Evolutionary conservation across 1,139 yeast species (phyloP).

Genomic region (Nematodospora anomalae): DNA sequence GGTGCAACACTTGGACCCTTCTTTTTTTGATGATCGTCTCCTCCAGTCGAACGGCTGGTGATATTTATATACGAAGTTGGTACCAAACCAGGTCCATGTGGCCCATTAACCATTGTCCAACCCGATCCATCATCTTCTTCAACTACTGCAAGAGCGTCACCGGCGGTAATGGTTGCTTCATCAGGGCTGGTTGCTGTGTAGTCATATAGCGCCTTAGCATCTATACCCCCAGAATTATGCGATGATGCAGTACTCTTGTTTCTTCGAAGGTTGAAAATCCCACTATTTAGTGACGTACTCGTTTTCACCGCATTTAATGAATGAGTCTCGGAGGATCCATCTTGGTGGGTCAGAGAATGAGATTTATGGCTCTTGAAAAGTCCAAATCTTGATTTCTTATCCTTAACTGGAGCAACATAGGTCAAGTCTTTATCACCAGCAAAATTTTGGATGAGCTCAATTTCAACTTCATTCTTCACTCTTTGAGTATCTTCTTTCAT

Average conservation of each 20-base stretch:
- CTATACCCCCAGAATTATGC: slow-evolving; percentile 18
- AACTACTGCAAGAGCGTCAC: slow-evolving; percentile 60
- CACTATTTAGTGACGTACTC: slow-evolving; percentile 26
- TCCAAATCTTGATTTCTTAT: slow-evolving; percentile 59
- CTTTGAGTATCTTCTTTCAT: slow-evolving; percentile 73
- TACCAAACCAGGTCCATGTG: slow-evolving; percentile 66
- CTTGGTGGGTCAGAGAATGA: slow-evolving; percentile 1
- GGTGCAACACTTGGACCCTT: slow-evolving; percentile 86
- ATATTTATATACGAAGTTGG: slow-evolving; percentile 83
- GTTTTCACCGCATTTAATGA: slow-evolving; percentile 37
- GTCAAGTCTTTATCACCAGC: slow-evolving; percentile 75
- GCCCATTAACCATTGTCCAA: slow-evolving; percentile 67
- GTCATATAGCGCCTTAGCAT: slow-evolving; percentile 61
- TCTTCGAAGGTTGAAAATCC: slow-evolving; percentile 40
- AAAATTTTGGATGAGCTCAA: slow-evolving; percentile 84
- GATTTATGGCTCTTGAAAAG: slow-evolving; percentile 22
- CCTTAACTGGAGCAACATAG: slow-evolving; percentile 40
- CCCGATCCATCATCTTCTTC: slow-evolving; percentile 88
- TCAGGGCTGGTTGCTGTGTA: slow-evolving; percentile 75
- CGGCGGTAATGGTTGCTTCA: slow-evolving; percentile 62
- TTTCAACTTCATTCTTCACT: slow-evolving; percentile 77
- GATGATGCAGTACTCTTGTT: slow-evolving; percentile 24
- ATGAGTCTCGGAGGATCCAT: slow-evolving; percentile 23
- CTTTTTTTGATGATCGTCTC: slow-evolving; percentile 28
- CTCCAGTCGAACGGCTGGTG: slow-evolving; percentile 12